Base-by-base conservation (phyloP, 2,329 filamentous ascomycete species). In the Trichoderma harzianum region DNA sequence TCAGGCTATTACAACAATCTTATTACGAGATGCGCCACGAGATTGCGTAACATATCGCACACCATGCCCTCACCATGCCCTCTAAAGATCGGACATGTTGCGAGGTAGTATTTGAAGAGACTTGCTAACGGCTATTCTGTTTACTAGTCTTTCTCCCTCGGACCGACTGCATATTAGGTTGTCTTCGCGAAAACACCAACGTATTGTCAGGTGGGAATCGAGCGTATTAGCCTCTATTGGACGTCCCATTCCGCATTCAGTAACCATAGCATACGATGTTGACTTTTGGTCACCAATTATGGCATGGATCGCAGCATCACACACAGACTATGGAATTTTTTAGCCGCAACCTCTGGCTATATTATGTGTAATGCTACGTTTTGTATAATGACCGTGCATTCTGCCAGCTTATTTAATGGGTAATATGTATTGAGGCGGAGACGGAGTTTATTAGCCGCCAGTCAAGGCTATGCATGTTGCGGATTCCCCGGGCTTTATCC, bases 381-480 rank as follows among this genome's bases (percentile, higher is more conserved):
- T 14, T 28, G 10, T 21, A 32, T 21, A 58, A 21, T 68, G 21
- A 30, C 11, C 3, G 4, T 28, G 53, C 51, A 68, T 58, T 58
- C 53, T 58, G 21, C 65, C 53, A 68, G 18, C 32, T 68, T 68
- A n/a, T 68, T 68, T 21, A 58, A 43, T 58, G 51, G 65, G 65
- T 58, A 58, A 68, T 58, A 32, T 58, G 36, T 34, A 34, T 18
- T 43, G 34, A 43, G 55, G 65, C 36, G 65, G 65, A 53, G 65
- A 57, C 28, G n/a, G 28, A 14, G n/a, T 58, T 43, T 7, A 68
- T 68, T 68, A 68, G 65, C 65, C 65, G 65, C 65, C 65, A 68
- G 7, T 68, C 32, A 68, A 58, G 65, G 65, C 65, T 68, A 68
- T 68, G 58, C 51, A 5, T 39, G 21, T 43, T 58, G 32, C 51